These are phyloP conservation scores for Pneumocystis murina DNA, from an alignment of 1,139 yeast genomes.

Conservation along the genomic window DNA sequence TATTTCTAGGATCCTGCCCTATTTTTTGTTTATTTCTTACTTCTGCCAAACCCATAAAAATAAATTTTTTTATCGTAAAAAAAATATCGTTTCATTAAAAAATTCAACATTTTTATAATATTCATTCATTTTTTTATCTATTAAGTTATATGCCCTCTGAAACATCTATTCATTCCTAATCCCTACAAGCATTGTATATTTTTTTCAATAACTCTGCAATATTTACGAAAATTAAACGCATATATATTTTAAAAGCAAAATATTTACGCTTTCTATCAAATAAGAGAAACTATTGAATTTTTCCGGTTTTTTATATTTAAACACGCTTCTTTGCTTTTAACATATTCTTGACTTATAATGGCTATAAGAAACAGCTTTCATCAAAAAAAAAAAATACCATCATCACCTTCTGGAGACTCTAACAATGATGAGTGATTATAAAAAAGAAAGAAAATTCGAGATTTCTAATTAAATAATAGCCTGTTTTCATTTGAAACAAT, in stretches of 20 bases:
- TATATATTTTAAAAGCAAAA: not conserved
- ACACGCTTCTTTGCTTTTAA: not conserved
- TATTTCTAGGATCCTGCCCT: slow-evolving; percentile 86
- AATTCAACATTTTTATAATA: no score
- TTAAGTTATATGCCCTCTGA: not conserved
- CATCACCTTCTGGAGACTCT: not conserved
- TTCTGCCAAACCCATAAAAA: slow-evolving; percentile 61
- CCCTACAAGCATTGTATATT: not conserved
- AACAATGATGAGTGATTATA: not conserved
- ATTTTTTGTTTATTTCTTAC: slow-evolving; percentile 67
- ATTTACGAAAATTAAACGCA: not conserved
- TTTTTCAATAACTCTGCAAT: not conserved
- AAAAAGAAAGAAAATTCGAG: not conserved
- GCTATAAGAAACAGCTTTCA: not conserved
- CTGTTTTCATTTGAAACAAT: not conserved
- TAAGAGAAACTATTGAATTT: not conserved
- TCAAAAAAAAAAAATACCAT: not conserved
- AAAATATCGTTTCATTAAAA: no score
- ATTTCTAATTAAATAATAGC: not conserved
- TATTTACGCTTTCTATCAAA: not conserved
- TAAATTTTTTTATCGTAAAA: no score
- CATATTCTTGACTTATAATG: not conserved
- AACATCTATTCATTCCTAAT: not conserved
- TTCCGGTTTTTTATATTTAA: not conserved
- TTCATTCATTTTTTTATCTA: not conserved